Evolutionary conservation across 2,329 filamentous ascomycete genomes (phyloP).

Genomic region (Purpureocillium takamizusanense): DNA sequence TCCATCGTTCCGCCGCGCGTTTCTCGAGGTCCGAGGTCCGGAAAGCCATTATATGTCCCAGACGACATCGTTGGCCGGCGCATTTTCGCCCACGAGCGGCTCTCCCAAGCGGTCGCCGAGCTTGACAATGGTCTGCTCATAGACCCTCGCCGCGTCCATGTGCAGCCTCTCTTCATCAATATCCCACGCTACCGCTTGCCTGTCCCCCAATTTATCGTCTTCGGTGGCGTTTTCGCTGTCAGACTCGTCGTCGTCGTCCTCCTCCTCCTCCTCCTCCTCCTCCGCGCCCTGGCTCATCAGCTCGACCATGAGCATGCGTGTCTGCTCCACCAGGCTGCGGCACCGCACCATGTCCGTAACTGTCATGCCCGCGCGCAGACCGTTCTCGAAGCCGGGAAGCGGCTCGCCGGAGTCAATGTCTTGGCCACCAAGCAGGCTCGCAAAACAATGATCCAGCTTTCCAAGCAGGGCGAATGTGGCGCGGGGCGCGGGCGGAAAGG

Average conservation of each 20-base stretch:
- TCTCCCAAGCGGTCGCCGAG: conserved; percentile 59
- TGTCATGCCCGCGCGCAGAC: conserved; percentile 57
- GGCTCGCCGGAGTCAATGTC: conserved; percentile 56
- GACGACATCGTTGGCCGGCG: conserved; percentile 1
- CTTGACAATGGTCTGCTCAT: conserved; percentile 69
- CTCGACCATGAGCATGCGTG: conserved; percentile 61
- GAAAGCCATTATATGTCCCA: background rate
- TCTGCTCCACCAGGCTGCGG: conserved; percentile 70
- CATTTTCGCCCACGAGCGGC: conserved; percentile 12
- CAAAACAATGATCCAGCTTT: conserved; percentile 79
- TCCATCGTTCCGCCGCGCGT: too few relatives aligned
- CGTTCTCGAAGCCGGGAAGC: conserved; percentile 62
- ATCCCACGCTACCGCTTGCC: conserved; percentile 18
- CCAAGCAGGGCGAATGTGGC: conserved; percentile 61
- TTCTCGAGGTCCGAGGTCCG: too few relatives aligned
- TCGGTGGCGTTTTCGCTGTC: conserved; percentile 24
- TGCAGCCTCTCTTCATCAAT: conserved; percentile 43
- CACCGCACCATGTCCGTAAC: conserved; percentile 81
- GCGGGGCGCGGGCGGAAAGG: conserved; percentile 55
- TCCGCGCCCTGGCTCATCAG: conserved; percentile 40
- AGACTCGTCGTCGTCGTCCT: conserved; percentile 26
- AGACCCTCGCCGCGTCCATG: conserved; percentile 67
- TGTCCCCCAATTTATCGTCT: conserved; percentile 12
- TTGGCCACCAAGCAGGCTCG: conserved; percentile 59
- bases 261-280: conserved; percentile 33